A percentile compares a stretch with the other conserved stretches of the same genome.
Conservation (phyloP, 169 alveolate species). For the Plasmodium gaboni region DNA sequence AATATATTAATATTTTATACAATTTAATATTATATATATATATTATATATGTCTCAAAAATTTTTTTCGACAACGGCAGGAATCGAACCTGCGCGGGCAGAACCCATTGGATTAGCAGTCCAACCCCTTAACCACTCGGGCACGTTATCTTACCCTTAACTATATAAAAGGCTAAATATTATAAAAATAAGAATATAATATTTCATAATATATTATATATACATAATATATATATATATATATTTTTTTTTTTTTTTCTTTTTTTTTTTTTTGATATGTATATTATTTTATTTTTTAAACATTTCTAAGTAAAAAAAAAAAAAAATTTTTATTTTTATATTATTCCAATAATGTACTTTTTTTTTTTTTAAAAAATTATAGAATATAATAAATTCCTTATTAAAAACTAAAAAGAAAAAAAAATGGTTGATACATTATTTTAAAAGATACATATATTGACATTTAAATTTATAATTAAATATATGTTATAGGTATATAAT, state of each 20-base stretch:
- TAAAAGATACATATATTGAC: too few species aligned
- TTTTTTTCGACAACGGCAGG: conserved; percentile 95
- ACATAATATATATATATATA: background rate
- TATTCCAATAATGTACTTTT: too few species aligned
- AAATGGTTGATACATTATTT: too few species aligned
- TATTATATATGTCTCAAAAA: background rate
- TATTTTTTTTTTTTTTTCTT: background rate
- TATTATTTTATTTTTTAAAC: background rate
- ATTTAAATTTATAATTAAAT: too few species aligned
- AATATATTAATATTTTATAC: too few species aligned
- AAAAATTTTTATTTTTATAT: background rate
- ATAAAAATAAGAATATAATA: background rate
- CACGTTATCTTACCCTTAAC: conserved; percentile 68
- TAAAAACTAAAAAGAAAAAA: too few species aligned
- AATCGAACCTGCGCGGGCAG: conserved; percentile 98
- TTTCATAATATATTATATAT: background rate
- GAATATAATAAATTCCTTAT: too few species aligned
- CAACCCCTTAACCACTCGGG: conserved; percentile 98
- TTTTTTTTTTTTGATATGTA: too few species aligned
- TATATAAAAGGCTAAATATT: background rate
- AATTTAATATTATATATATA: too few species aligned
- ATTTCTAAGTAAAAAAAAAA: background rate
- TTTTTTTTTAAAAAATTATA: too few species aligned
- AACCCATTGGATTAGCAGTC: conserved; percentile 98
- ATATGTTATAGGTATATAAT: too few species aligned